Base-by-base conservation (phyloP, 2,329 filamentous ascomycete genomes). In the Erysiphe pulchra region DNA sequence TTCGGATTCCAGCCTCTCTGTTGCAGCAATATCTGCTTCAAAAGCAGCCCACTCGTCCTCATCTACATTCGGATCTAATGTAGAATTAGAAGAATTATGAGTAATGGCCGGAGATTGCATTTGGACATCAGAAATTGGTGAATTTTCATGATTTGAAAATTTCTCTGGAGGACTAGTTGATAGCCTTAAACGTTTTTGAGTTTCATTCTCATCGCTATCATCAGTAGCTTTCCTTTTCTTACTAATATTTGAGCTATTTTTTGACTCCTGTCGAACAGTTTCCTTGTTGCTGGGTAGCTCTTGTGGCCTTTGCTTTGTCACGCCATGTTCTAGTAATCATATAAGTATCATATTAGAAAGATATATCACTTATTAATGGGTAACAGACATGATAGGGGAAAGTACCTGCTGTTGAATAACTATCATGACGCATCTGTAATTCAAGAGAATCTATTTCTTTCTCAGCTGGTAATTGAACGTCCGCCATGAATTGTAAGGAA, bases 1-100 rank as follows among this genome's bases (percentile, higher is more conserved):
- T 14, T 49, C 38, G 30, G 50, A 48, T 13, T 62, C 54, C 2
- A 55, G 56, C 28, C 58, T 53, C 20, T 64, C 57, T 30, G 63
- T 62, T 16, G 56, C 56, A 8, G 75, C 78, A 46, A 92, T 75
- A 46, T 92, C 82, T 2, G 80, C 80, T 58, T 93, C 79, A 57
- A 92, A 92, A 9, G 82, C 81, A 1, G 81, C 79, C 80, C 81
- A 90, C 60, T 90, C 81, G 46, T 77, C 73, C 55, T 92, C 82
- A 57, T 86, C 75, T 9, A 82, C 62, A 37, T 63, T 62, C 13
- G 49, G 41, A 10, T 42, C 47, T 1, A 58, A 54, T 5, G 3
- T 12, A 34, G 32, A 3, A 12, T 12, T 12, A 12, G 11, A 4
- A 12, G 4, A 2, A n/a, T 12, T 10, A n/a, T 12, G 3, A 34